Conservation (phyloP, 345 rosid species). For the Jatropha curcas region DNA sequence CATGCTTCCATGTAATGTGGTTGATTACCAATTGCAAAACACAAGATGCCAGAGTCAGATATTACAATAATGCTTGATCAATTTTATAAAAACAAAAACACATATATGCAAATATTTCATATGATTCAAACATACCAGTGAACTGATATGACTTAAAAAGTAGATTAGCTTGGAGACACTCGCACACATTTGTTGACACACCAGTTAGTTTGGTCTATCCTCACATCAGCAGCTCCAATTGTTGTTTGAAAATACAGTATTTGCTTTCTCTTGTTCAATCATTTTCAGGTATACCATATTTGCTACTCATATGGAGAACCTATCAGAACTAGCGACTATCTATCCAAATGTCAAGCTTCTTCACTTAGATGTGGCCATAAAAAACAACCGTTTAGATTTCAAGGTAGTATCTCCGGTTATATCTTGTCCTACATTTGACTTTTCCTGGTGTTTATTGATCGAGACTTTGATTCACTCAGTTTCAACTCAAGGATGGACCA, state of each 20-base stretch:
- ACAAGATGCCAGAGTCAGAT: neutral
- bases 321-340: constrained; percentile 75
- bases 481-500: constrained; percentile 79
- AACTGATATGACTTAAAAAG: too few relatives aligned
- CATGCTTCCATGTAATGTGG: neutral
- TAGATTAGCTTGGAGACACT: too few relatives aligned
- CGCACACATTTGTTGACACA: too few relatives aligned
- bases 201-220: too few relatives aligned
- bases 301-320: constrained; percentile 88
- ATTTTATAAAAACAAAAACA: too few relatives aligned
- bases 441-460: constrained; percentile 9
- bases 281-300: constrained; percentile 80
- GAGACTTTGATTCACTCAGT: constrained; percentile 38
- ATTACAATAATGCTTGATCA: neutral
- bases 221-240: too few relatives aligned
- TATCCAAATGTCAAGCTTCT: constrained; percentile 85
- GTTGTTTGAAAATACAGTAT: neutral
- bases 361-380: constrained; percentile 72
- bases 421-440: neutral
- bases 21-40: neutral
- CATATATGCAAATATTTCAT: neutral
- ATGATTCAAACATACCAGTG: neutral
- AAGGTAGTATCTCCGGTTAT: constrained; percentile 46
- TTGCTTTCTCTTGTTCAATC: neutral
- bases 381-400: constrained; percentile 77